Percentiles rank a stretch among this genome's conserved stretches.
Evolutionary conservation across 2,329 filamentous ascomycete species (phyloP).

Genomic region (Colletotrichum shisoi): DNA sequence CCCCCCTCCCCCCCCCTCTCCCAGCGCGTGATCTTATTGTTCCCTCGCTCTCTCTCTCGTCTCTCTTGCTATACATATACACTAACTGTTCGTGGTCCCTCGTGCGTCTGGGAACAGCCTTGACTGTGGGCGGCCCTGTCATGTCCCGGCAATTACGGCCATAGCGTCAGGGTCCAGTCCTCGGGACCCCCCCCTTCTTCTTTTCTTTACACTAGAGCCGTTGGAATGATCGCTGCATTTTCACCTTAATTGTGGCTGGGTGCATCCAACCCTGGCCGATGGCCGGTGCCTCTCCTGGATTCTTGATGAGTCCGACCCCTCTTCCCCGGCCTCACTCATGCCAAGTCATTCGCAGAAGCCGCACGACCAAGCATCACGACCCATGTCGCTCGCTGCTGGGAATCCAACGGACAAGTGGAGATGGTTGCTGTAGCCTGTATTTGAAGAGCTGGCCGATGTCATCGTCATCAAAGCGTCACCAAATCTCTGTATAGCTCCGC

Average conservation of each 20-base stretch:
- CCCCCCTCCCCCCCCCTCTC: neutral
- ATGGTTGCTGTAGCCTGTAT: neutral
- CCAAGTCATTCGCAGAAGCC: slow-evolving; percentile 1
- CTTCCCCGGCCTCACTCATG: neutral
- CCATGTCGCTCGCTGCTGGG: neutral
- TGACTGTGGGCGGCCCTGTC: neutral
- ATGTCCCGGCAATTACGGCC: neutral
- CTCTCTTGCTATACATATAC: neutral
- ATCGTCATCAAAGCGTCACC: slow-evolving; percentile 16
- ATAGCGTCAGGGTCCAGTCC: slow-evolving; percentile 20
- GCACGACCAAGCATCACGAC: neutral
- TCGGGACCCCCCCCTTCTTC: neutral
- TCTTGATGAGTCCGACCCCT: neutral
- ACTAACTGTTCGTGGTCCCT: no score
- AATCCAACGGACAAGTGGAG: neutral
- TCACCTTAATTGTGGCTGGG: slow-evolving; percentile 14
- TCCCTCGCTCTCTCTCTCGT: slow-evolving; percentile 14
- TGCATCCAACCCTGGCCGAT: slow-evolving; percentile 5
- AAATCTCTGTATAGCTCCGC: neutral
- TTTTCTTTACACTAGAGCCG: slow-evolving; percentile 3
- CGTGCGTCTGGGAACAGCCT: neutral
- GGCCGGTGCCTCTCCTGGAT: neutral
- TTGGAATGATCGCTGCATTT: slow-evolving; percentile 17
- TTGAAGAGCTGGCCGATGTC: neutral
- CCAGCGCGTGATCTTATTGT: neutral